These are phyloP conservation scores for Zopfochytrium polystomum DNA, from an alignment of 371 early-diverging fungal species.

Conservation along the genomic window DNA sequence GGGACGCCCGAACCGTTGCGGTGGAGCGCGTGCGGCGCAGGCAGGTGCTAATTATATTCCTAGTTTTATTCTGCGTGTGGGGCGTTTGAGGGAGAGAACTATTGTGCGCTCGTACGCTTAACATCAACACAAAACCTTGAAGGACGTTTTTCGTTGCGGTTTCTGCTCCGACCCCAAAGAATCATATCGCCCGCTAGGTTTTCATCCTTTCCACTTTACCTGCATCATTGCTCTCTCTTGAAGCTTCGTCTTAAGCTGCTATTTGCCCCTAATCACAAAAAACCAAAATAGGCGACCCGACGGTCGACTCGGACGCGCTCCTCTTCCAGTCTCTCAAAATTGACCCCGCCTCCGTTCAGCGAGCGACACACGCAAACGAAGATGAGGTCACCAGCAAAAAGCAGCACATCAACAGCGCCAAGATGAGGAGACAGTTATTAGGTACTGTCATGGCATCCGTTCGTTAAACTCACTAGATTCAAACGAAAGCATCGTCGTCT, in stretches of 20 bases:
- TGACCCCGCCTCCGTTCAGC: slow-evolving; percentile 26
- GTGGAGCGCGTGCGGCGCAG: slow-evolving; percentile 15
- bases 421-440: background rate
- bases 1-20: slow-evolving; percentile 25
- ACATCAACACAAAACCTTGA: too few species aligned
- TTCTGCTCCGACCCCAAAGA: slow-evolving; percentile 46
- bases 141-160: slow-evolving; percentile 37
- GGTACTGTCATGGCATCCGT: too few species aligned
- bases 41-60: slow-evolving; percentile 4
- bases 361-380: slow-evolving; percentile 11
- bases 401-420: slow-evolving; percentile 8
- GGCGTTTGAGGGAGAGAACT: too few species aligned
- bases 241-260: too few species aligned
- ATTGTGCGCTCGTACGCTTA: too few species aligned
- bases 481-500: slow-evolving; percentile 1
- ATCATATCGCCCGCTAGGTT: slow-evolving; percentile 41
- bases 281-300: slow-evolving; percentile 32
- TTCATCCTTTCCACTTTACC: slow-evolving; percentile 4
- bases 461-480: background rate
- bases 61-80: background rate
- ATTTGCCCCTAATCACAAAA: too few species aligned
- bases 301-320: slow-evolving; percentile 37
- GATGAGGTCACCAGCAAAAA: slow-evolving; percentile 9
- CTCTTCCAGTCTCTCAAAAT: slow-evolving; percentile 33
- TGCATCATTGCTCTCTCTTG: background rate